These are phyloP conservation scores for Syzygium syzygioides DNA, from an alignment of 441 rosid genomes.

Conservation along the genomic window DNA sequence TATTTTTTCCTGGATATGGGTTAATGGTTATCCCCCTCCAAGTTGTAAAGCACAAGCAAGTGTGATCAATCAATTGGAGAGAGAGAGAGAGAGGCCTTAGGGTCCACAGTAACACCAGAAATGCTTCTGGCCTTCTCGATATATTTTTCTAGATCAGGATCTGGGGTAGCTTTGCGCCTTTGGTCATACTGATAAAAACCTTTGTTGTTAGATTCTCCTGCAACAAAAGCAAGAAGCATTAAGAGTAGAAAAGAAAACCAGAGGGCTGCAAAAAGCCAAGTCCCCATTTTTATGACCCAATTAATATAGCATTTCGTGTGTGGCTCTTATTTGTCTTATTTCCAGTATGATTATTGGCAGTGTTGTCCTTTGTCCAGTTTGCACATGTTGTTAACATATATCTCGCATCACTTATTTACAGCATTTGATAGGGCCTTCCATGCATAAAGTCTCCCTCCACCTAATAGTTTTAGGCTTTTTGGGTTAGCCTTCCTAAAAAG, in stretches of 20 bases:
- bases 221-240: not conserved
- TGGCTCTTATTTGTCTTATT: not conserved
- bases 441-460: not conserved
- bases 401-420: not conserved
- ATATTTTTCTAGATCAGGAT: conserved; percentile 5
- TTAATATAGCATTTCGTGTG: not conserved
- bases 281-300: not conserved
- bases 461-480: not conserved
- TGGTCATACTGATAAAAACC: conserved; percentile 16
- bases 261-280: not conserved
- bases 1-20: not conserved
- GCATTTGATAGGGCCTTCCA: not conserved
- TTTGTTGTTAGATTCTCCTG: conserved; percentile 12
- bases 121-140: conserved; percentile 19
- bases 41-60: not conserved
- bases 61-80: not conserved
- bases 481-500: not conserved
- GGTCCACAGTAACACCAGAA: conserved; percentile 4
- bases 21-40: not conserved
- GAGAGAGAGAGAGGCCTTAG: conserved; percentile 5
- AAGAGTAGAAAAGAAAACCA: not conserved
- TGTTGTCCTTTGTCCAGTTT: not conserved
- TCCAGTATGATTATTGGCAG: not conserved
- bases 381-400: not conserved
- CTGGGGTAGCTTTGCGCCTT: conserved; percentile 4